Base-by-base conservation (phyloP, 441 rosid genomes). In the Kokia cookei region DNA sequence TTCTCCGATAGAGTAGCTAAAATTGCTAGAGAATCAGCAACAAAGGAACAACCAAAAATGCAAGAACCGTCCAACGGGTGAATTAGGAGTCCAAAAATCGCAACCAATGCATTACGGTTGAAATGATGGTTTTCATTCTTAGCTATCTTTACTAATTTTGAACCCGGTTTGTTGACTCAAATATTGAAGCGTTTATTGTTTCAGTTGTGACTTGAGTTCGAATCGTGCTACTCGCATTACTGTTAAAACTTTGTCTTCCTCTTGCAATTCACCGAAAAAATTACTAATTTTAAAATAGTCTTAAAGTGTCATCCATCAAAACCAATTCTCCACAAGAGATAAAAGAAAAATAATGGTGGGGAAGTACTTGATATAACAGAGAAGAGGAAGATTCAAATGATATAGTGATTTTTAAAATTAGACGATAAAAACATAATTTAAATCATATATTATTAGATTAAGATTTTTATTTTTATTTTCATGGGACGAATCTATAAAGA, bases 71-170 rank as follows among this genome's bases (percentile, higher is more conserved):
- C 77, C 78, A 72, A 67, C 86, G 89, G 58, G 64, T 89, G 86
- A 73, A 76, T 70, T 26, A 91, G 77, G 77, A 91, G 86, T 71
- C 92, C 86, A 64, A 84, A 78, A 68, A 92, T 80, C 3, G 93
- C 93, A 64, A 90, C 90, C 22, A 92, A 71, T 12, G 94, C 94
- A 22, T 88, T 94, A 78, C 87, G 90, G 75, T 82, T 88, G 19
- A 89, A 78, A 0, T 86, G 80, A 73, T 86, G 77, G 17, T 76
- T 59, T 72, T 84, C 88, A 14, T 78, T 72, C 60, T 72, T 80
- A 22, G 86, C 71, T 80, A 92, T 73, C 22, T 82, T 82, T 55
- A 92, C 71, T 77, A 92, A 82, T 71, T 82, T 83, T 0, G 84
- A 32, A 5, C 6, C 37, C 5, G 1, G 22, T 19, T 19, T 32